Base-by-base conservation (phyloP, 352 stramenopile genomes). In the Pythium dissimile region DNA sequence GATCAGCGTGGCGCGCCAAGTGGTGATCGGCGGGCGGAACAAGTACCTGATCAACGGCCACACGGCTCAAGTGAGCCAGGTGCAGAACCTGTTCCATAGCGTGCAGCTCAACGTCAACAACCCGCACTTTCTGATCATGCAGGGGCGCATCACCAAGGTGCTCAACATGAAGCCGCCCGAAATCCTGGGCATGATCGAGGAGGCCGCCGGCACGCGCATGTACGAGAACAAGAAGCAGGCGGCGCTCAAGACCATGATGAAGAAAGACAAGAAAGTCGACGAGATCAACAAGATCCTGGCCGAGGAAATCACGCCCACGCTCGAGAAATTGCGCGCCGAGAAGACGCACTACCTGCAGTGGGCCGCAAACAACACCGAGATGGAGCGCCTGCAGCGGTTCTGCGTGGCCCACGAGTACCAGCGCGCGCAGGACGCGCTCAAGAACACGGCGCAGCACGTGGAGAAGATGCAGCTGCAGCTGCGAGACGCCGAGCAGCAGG, bases 51-150 rank as follows among this genome's bases (percentile, higher is more conserved):
- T 99, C 75, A 99, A 99, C 70, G 97, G 97, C 44, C 86, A 97
- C 66, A 98, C 89, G 37, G 95, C 95, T 32, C 96, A 98, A 69
- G 96, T 98, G 35, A 97, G 86, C 35, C 94, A 99, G 69, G 97
- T 99, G 50, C 94, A 98, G 64, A 99, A 99, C 73, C 83, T 99
- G 5, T 99, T 99, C 75, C 97, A 99, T 82, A 99, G 94, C 6
- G 97, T 99, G 46, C 97, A 99, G 77, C 80, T 99, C 32, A 99
- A 99, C 80, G 97, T 99, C 50, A 99, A 99, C 84, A 99, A 99
- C 84, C 97, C 97, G 45, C 97, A 99, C 71, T 99, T 99, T 71
- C 83, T 99, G 44, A 99, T 99, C 81, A 99, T 99, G 97, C 97
- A 99, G 66, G 92, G 91, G 12, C 88, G 96, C 15, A 99, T 99